Evolutionary conservation across 768 basidiomycete species (phyloP).

Genomic region (Trametes meyenii): DNA sequence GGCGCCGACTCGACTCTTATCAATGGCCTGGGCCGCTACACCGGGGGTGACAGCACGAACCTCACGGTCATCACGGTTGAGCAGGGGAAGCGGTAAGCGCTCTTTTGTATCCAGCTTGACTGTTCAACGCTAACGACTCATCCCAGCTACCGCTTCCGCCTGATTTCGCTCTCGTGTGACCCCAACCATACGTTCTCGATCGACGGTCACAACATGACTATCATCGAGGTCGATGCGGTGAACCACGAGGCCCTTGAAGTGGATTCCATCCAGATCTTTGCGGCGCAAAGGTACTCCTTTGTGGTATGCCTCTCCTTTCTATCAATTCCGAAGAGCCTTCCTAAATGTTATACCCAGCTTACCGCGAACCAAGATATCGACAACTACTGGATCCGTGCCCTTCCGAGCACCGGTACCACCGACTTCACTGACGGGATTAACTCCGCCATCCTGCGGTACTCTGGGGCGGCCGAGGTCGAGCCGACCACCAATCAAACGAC

Average conservation of each 20-base stretch:
- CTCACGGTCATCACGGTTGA: conserved; percentile 31
- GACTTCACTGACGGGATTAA: conserved; percentile 40
- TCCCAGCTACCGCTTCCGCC: conserved; percentile 28
- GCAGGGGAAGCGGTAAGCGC: conserved; percentile 27
- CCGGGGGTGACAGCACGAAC: conserved; percentile 13
- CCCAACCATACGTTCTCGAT: conserved; percentile 48
- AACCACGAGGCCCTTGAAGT: conserved; percentile 44
- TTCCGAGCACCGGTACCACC: conserved; percentile 29
- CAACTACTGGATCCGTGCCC: conserved; percentile 61
- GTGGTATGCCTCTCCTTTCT: conserved; percentile 31
- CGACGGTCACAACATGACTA: conserved; percentile 46
- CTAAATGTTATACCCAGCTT: conserved; percentile 38
- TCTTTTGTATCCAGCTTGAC: background rate
- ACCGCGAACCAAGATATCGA: conserved; percentile 45
- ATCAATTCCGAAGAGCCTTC: conserved; percentile 33
- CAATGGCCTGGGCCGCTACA: conserved; percentile 50
- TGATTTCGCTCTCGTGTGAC: conserved; percentile 31
- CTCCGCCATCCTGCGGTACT: conserved; percentile 55
- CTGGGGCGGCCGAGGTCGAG: conserved; percentile 44
- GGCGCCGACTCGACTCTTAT: conserved; percentile 43
- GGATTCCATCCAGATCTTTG: conserved; percentile 24
- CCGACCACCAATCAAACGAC: conserved; percentile 40
- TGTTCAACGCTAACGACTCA: background rate
- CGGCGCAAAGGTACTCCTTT: conserved; percentile 27
- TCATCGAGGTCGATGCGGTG: conserved; percentile 56